A percentile compares a stretch with the other conserved stretches of the same genome.
These are phyloP conservation scores for Pleomassaria siparia DNA, from an alignment of 2,329 filamentous ascomycete species.

Conservation along the genomic window DNA sequence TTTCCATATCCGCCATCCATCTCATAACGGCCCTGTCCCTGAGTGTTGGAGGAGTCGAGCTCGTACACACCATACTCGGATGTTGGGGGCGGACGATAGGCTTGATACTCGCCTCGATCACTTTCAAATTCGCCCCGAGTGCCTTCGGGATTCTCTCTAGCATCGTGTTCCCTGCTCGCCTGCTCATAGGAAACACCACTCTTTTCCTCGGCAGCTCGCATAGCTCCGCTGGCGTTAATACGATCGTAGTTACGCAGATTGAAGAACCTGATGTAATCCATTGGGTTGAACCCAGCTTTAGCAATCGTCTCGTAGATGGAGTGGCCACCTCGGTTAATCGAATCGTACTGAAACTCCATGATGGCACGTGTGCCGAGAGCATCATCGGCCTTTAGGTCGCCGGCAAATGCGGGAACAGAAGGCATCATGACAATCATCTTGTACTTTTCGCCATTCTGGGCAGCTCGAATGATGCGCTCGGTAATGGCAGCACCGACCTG, in stretches of 20 bases:
- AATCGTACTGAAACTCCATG: constrained; percentile 85
- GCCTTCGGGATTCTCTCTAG: constrained; percentile 22
- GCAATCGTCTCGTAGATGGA: constrained; percentile 74
- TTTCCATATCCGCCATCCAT: constrained; percentile 22
- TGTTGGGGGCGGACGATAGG: constrained; percentile 36
- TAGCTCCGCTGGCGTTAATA: constrained; percentile 68
- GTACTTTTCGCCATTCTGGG: constrained; percentile 66
- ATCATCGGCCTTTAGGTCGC: constrained; percentile 72
- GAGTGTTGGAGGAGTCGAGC: neutral
- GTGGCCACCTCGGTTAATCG: constrained; percentile 74
- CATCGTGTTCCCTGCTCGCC: constrained; percentile 65
- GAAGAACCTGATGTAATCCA: constrained; percentile 78
- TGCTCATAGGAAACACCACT: constrained; percentile 69
- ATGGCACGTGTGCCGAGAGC: constrained; percentile 78
- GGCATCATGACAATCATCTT: constrained; percentile 78
- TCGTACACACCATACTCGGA: constrained; percentile 40
- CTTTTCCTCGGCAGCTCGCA: constrained; percentile 61
- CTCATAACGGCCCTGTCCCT: constrained; percentile 13
- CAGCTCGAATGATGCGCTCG: constrained; percentile 72
- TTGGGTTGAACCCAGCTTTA: constrained; percentile 67
- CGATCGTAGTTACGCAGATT: constrained; percentile 83
- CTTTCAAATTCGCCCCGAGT: constrained; percentile 22
- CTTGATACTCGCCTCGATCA: constrained; percentile 26
- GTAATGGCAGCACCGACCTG: constrained; percentile 78
- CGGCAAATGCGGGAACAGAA: constrained; percentile 78